Evolutionary conservation across 228 moss, liverwort and hornwort genomes (phyloP).

Genomic region (Sphagnum magellanicum): DNA sequence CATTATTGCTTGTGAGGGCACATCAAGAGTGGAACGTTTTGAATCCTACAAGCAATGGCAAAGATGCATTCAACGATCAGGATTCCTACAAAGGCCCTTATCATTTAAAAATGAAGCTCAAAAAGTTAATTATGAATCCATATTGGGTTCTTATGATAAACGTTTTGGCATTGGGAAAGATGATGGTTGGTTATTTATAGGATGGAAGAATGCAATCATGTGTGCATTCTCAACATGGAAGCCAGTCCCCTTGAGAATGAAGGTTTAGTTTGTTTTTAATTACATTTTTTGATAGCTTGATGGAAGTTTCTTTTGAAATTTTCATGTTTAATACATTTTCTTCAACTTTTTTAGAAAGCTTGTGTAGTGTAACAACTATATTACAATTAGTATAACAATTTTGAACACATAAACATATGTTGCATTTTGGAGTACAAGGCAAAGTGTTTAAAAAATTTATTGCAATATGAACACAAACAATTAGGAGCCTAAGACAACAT

Average conservation of each 20-base stretch:
- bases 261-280: too few species aligned
- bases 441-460: too few species aligned
- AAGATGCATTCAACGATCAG: slow-evolving; percentile 62
- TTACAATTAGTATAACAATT: too few species aligned
- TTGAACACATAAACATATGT: too few species aligned
- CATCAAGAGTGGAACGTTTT: slow-evolving; percentile 72
- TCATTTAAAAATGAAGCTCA: not conserved
- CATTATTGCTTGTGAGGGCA: slow-evolving; percentile 77
- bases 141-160: slow-evolving; percentile 32
- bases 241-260: too few species aligned
- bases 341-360: too few species aligned
- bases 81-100: slow-evolving; percentile 58
- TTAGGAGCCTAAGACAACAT: slow-evolving; percentile 8
- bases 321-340: too few species aligned
- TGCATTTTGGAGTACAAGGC: too few species aligned
- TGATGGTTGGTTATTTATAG: slow-evolving; percentile 34
- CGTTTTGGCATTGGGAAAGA: slow-evolving; percentile 39
- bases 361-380: too few species aligned
- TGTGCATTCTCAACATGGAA: slow-evolving; percentile 31
- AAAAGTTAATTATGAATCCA: slow-evolving; percentile 16
- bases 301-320: too few species aligned
- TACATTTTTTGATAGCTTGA: too few species aligned
- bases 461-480: too few species aligned
- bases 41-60: slow-evolving; percentile 87
- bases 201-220: slow-evolving; percentile 35